Evolutionary conservation across 2,329 filamentous ascomycete species (phyloP).

Genomic region (Karstenula rhodostoma): DNA sequence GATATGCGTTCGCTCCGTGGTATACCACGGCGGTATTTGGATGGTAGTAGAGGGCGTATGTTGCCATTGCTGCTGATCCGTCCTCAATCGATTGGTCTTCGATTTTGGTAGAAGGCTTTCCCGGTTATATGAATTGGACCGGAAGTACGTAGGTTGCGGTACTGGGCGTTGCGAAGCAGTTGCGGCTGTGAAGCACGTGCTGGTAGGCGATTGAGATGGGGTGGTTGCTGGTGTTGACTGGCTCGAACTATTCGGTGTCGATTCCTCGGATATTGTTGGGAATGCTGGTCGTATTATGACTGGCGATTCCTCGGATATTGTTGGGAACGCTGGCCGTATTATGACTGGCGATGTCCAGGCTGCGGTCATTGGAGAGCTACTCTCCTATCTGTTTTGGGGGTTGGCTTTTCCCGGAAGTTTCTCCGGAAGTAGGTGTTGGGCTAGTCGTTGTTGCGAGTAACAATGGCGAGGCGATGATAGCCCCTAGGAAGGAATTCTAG

Average conservation of each 20-base stretch:
- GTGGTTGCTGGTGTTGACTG: slow-evolving; percentile 5
- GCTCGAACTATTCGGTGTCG: slow-evolving; percentile 4
- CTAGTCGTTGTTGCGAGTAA: slow-evolving; percentile 4
- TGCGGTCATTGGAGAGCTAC: slow-evolving; percentile 11
- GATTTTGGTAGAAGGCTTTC: background rate
- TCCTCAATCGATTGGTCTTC: slow-evolving; percentile 4
- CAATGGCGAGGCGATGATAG: background rate
- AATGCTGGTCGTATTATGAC: slow-evolving; percentile 13
- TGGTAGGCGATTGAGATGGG: background rate
- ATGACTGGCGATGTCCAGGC: slow-evolving; percentile 11
- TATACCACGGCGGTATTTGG: slow-evolving; percentile 10
- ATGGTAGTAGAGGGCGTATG: slow-evolving; percentile 18
- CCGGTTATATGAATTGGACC: background rate
- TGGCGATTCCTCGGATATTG: background rate
- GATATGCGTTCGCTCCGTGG: slow-evolving; percentile 20
- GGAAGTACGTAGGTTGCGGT: background rate
- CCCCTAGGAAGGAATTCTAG: background rate
- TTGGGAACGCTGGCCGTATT: slow-evolving; percentile 10
- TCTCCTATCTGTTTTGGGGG: background rate
- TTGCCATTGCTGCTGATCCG: slow-evolving; percentile 11
- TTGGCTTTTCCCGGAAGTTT: slow-evolving; percentile 4
- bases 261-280: background rate
- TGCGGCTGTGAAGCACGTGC: background rate
- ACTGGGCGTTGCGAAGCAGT: background rate
- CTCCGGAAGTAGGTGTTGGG: slow-evolving; percentile 1